Evolutionary conservation across 768 basidiomycete genomes (phyloP).

Genomic region (Termitomyces sp.): DNA sequence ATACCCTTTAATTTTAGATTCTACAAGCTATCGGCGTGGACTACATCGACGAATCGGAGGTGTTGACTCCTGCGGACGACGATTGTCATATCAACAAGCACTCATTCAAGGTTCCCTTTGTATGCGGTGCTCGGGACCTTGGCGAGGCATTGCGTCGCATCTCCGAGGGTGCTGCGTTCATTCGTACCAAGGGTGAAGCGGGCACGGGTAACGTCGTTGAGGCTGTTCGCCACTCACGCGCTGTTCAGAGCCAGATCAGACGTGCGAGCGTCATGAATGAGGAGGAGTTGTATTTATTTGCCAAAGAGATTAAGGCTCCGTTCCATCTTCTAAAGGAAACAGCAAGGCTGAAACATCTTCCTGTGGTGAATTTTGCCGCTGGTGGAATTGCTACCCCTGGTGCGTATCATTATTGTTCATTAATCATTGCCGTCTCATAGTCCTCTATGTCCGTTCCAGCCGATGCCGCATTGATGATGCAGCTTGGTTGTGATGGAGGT

Average conservation of each 20-base stretch:
- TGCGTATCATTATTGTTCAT: constrained; percentile 22
- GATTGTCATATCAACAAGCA: constrained; percentile 97
- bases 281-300: constrained; percentile 90
- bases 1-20: constrained; percentile 48
- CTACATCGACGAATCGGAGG: constrained; percentile 94
- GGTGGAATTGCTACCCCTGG: constrained; percentile 92
- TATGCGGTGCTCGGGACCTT: constrained; percentile 92
- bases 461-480: constrained; percentile 99
- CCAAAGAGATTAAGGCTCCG: constrained; percentile 89
- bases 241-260: constrained; percentile 80
- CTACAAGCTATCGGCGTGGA: constrained; percentile 92
- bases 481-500: constrained; percentile 96
- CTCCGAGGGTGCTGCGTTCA: constrained; percentile 96
- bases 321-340: constrained; percentile 96
- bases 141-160: constrained; percentile 96
- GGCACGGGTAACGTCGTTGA: constrained; percentile 90
- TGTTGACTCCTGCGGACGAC: constrained; percentile 94
- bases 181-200: constrained; percentile 94
- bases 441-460: constrained; percentile 34
- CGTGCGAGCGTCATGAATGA: constrained; percentile 85
- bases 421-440: background rate
- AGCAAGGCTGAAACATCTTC: constrained; percentile 86
- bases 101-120: constrained; percentile 90
- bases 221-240: constrained; percentile 89
- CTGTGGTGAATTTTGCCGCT: constrained; percentile 96